Conservation (phyloP, 2,329 filamentous ascomycete species). For the Hypocreales sp. region DNA sequence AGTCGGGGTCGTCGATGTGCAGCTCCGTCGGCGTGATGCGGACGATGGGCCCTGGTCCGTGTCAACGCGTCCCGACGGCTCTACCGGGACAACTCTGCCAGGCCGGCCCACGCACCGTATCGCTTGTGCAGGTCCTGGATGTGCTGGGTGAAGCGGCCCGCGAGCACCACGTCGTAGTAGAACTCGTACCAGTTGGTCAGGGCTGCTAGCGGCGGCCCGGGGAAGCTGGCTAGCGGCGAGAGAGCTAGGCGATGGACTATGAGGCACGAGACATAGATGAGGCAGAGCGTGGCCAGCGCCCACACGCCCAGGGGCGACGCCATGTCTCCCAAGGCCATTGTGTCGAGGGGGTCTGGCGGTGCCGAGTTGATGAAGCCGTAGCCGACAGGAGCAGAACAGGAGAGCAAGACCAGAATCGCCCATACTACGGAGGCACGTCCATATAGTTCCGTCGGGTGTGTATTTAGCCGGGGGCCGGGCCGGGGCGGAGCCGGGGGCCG, state of each 20-base stretch:
- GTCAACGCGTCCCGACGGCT: neutral
- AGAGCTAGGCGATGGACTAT: slow-evolving; percentile 9
- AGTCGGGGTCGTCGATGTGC: slow-evolving; percentile 12
- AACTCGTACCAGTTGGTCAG: slow-evolving; percentile 15
- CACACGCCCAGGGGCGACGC: too few species aligned
- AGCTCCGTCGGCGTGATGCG: slow-evolving; percentile 13
- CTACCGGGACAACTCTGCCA: neutral
- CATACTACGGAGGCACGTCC: too few species aligned
- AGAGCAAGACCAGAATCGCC: too few species aligned
- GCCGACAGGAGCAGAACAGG: too few species aligned
- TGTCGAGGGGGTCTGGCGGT: too few species aligned
- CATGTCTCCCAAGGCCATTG: too few species aligned
- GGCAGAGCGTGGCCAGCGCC: too few species aligned
- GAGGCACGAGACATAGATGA: slow-evolving; percentile 1
- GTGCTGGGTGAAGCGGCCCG: slow-evolving; percentile 12
- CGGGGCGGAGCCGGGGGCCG: too few species aligned
- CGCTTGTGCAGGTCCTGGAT: slow-evolving; percentile 16
- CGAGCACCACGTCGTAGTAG: slow-evolving; percentile 14
- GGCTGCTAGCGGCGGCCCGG: slow-evolving; percentile 17
- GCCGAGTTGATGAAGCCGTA: too few species aligned
- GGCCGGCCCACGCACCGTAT: slow-evolving; percentile 12
- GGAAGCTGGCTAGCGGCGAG: slow-evolving; percentile 12
- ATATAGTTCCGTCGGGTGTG: too few species aligned
- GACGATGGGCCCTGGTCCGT: slow-evolving; percentile 11
- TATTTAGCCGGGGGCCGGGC: too few species aligned